phyloP scores from a whole-genome alignment of 352 stramenopile genomes.

The Phytopythium delawarense region DNA sequence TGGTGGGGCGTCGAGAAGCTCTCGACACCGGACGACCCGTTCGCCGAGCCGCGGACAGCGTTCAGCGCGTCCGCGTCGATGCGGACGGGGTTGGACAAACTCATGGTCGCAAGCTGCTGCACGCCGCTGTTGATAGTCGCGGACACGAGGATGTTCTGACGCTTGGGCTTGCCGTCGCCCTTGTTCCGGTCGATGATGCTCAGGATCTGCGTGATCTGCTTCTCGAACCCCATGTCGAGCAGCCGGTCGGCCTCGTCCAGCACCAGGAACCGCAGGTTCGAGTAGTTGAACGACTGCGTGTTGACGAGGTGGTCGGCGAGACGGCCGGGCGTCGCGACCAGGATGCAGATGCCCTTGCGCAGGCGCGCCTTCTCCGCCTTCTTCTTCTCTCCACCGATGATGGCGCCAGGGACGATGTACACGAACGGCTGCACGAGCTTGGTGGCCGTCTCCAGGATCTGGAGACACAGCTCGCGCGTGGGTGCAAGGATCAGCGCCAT shows the following conservation, averaged over 20 bases:
- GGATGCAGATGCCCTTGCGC: slow-evolving; percentile 93
- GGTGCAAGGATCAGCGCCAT: slow-evolving; percentile 92
- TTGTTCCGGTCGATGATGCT: slow-evolving; percentile 80
- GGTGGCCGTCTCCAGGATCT: slow-evolving; percentile 94
- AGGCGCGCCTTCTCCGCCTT: slow-evolving; percentile 84
- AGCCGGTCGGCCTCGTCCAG: slow-evolving; percentile 99
- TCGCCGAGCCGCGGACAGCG: slow-evolving; percentile 11
- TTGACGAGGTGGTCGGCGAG: slow-evolving; percentile 97
- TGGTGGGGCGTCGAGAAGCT: slow-evolving; percentile 90
- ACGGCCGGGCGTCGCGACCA: slow-evolving; percentile 97
- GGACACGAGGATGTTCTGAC: slow-evolving; percentile 84
- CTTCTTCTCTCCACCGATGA: slow-evolving; percentile 95
- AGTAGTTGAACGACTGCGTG: slow-evolving; percentile 89
- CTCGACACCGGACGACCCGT: slow-evolving; percentile 17
- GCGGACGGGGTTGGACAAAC: slow-evolving; percentile 64
- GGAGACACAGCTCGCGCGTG: slow-evolving; percentile 93
- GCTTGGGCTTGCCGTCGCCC: slow-evolving; percentile 75
- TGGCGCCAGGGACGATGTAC: slow-evolving; percentile 75
- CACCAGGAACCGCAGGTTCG: slow-evolving; percentile 92
- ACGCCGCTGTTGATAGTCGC: slow-evolving; percentile 88
- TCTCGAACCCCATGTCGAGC: slow-evolving; percentile 99
- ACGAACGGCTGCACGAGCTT: slow-evolving; percentile 94
- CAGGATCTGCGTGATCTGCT: slow-evolving; percentile 98
- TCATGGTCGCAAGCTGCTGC: slow-evolving; percentile 78
- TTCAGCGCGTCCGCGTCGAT: slow-evolving; percentile 69